Conservation (phyloP, 176 grass and related monocot genomes). For the Oropetium thomaeum region DNA sequence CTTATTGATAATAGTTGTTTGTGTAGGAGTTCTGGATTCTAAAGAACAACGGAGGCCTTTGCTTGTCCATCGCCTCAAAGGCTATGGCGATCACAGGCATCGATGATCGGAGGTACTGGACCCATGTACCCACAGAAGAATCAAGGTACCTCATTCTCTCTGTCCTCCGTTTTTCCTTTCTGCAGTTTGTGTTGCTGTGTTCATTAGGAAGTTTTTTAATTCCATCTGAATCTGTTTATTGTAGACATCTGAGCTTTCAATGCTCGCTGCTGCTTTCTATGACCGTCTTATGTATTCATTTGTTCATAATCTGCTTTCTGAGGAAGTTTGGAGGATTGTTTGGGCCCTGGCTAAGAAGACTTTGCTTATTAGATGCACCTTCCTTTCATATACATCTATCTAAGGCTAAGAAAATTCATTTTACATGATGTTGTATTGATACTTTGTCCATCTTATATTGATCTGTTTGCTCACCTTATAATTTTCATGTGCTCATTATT, state of each 20-base stretch:
- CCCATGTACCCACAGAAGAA: conserved; percentile 58
- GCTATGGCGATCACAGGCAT: conserved; percentile 67
- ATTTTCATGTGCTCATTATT: not conserved
- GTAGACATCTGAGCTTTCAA: not conserved
- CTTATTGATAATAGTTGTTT: conserved; percentile 19
- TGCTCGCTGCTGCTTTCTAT: not conserved
- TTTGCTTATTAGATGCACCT: not conserved
- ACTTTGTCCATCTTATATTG: not conserved
- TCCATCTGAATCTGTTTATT: not conserved
- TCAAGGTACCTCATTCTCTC: conserved; percentile 50
- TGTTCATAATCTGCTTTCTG: not conserved
- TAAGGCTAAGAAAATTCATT: not conserved
- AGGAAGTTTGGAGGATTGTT: not conserved
- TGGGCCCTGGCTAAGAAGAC: no score
- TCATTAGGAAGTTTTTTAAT: not conserved
- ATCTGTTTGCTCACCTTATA: not conserved
- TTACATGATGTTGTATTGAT: not conserved
- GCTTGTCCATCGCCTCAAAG: conserved; percentile 70
- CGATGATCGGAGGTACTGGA: conserved; percentile 79
- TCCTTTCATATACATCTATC: conserved; percentile 11
- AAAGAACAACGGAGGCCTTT: conserved; percentile 57
- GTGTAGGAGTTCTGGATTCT: conserved; percentile 75
- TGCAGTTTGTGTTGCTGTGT: not conserved
- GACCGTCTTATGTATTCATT: not conserved
- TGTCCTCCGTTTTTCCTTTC: not conserved